phyloP scores from a whole-genome alignment of 352 stramenopile species.

The Aphanomyces invadans region DNA sequence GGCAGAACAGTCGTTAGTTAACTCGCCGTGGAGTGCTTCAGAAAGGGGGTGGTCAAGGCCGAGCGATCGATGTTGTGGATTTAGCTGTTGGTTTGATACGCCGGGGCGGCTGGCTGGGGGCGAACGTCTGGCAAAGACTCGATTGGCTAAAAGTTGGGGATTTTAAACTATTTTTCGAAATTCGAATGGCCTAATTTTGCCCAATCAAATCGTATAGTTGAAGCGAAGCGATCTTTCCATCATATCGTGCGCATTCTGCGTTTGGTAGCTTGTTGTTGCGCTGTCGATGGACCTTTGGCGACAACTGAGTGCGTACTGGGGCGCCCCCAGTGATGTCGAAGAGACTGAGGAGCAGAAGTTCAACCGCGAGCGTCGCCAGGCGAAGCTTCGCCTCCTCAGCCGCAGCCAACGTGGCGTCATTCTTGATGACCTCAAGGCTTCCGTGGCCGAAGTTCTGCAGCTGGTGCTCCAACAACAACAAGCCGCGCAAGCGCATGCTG shows the following conservation, averaged over 20 bases:
- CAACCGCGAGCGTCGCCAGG: constrained; percentile 38
- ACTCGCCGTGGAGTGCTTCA: too few relatives aligned
- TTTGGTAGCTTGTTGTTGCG: too few relatives aligned
- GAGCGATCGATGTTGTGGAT: too few relatives aligned
- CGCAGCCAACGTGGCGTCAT: constrained; percentile 71
- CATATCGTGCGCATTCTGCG: neutral
- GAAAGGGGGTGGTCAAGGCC: too few relatives aligned
- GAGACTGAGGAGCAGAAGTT: constrained; percentile 49
- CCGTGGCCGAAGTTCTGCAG: constrained; percentile 40
- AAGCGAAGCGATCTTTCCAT: constrained; percentile 27
- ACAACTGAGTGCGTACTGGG: constrained; percentile 42
- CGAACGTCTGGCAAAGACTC: neutral
- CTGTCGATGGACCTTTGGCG: constrained; percentile 37
- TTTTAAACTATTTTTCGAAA: constrained; percentile 4
- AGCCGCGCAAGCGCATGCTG: neutral
- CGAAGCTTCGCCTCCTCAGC: constrained; percentile 55
- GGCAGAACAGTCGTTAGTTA: too few relatives aligned
- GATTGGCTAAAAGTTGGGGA: neutral
- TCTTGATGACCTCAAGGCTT: constrained; percentile 70
- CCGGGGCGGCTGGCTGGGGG: neutral
- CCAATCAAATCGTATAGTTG: neutral
- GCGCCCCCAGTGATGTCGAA: constrained; percentile 40
- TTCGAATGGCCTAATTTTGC: constrained; percentile 1
- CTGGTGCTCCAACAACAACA: constrained; percentile 45
- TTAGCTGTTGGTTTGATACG: neutral